Evolutionary conservation across 225 moss, liverwort and hornwort genomes (phyloP).

Genomic region (Takakia lepidozioides): DNA sequence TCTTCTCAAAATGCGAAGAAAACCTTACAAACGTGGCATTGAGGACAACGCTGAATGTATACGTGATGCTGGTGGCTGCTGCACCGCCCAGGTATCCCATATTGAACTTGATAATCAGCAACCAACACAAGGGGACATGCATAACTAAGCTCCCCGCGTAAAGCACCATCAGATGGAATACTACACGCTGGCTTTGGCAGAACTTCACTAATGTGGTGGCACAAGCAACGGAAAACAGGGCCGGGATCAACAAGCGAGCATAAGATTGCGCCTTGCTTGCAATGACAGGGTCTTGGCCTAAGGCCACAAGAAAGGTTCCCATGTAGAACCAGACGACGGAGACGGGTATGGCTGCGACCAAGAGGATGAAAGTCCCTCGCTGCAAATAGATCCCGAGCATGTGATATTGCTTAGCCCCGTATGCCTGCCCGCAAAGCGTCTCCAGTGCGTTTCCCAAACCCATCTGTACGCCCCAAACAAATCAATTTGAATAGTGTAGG

Average conservation of each 20-base stretch:
- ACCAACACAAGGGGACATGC: constrained; percentile 32
- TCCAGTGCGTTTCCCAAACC: constrained; percentile 38
- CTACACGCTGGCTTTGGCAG: no score
- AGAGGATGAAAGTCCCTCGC: constrained; percentile 21
- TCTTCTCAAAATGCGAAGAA: constrained; percentile 17
- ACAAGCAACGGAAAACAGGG: no score
- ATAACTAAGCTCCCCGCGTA: constrained; percentile 6
- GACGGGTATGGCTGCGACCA: constrained; percentile 11
- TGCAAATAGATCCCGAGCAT: constrained; percentile 37
- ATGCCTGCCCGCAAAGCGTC: constrained; percentile 50
- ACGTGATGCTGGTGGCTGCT: not conserved
- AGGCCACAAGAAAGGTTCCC: constrained; percentile 18
- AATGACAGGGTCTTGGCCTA: no score
- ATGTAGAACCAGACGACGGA: constrained; percentile 23
- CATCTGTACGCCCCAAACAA: constrained; percentile 10
- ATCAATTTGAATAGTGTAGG: not conserved
- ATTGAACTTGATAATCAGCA: constrained; percentile 17
- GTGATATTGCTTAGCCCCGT: constrained; percentile 36
- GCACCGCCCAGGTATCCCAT: constrained; percentile 23
- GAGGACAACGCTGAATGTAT: not conserved
- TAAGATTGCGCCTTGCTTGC: no score
- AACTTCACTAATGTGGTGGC: no score
- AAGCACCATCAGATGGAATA: constrained; percentile 1
- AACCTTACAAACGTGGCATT: constrained; percentile 10
- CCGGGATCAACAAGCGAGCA: no score